Evolutionary conservation across 352 stramenopile genomes (phyloP), one percentile per base, ranked within the genome.

Genomic region (Pythium aristosporum): DNA sequence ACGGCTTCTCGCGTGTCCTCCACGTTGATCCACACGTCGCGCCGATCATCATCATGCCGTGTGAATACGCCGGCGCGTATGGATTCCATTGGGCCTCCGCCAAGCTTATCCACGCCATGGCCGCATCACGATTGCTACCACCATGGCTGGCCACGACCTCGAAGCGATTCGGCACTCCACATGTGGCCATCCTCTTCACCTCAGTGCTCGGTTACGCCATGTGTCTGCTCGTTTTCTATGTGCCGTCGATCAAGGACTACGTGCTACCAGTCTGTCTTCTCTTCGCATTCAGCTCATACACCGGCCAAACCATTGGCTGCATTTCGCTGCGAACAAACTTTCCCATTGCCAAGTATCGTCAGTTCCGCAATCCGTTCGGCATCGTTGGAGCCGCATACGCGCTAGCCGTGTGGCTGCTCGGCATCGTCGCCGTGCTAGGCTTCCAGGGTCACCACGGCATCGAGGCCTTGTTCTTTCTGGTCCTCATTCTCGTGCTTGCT

Each of bases 221-320:
- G 16, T 74, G 67, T 37, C 54, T 77, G 5, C 7, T 52, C 15
- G 51, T 69, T 3, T 32, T 49, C 46, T 69, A 53, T 15, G 2
- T 34, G 15, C 50, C 54, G 4, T 7, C 41, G 8, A 1, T 47
- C 4, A 47, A 16, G 12, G 15, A 0, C 15, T 63, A 66, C 41
- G 5, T 77, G 5, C 63, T 77, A 9, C 65, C 60, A 2, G 37
- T 67, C 10, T 72, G 57, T 39, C 15, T 74, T 10, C 28, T 70
- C 3, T 68, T 67, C 18, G 63, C 57, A 11, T 75, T 71, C 50
- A 44, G 42, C 4, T 65, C 67, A n/a, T 77, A 77, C 67, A 32
- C 52, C 7, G 69, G 65, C 7, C 71, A 75, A 41, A 72, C 61
- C 46, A 50, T 71, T 23, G 66, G 65, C 9, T 76, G 71, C 53